phyloP scores from a whole-genome alignment of 2,329 filamentous ascomycete genomes.

The Colletotrichum sp. region DNA sequence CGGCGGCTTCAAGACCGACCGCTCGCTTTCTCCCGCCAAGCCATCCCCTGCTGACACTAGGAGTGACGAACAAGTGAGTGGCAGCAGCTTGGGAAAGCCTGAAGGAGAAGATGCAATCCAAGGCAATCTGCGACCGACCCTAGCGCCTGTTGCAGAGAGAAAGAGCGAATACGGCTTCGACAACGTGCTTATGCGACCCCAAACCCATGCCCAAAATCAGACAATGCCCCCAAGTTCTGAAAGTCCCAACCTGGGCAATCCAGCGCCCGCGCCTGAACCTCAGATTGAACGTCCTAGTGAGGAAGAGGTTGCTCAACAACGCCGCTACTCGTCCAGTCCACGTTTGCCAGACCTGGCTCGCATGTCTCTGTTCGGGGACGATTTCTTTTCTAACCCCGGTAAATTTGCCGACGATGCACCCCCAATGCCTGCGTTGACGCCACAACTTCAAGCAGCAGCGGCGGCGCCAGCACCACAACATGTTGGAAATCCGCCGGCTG shows the following conservation, averaged over 20 bases:
- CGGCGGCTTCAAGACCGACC: not conserved
- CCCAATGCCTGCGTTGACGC: conserved; percentile 21
- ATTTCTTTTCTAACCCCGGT: conserved; percentile 53
- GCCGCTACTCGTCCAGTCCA: conserved; percentile 56
- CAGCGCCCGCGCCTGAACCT: not conserved
- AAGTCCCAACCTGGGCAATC: conserved; percentile 6
- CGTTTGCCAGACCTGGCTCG: conserved; percentile 63
- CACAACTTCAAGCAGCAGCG: not conserved
- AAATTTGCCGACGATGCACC: conserved; percentile 29
- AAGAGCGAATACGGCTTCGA: conserved; percentile 65
- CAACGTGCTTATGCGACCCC: conserved; percentile 33
- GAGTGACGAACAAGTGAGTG: conserved; percentile 11
- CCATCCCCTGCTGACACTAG: not conserved
- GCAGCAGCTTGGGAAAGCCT: not conserved
- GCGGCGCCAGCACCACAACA: not conserved
- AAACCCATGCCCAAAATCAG: not conserved
- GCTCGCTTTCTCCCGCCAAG: not conserved
- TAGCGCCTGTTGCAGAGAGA: conserved; percentile 62
- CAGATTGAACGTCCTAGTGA: conserved; percentile 19
- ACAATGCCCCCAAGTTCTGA: not conserved
- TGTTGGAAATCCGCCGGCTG: not conserved
- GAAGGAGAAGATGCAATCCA: not conserved
- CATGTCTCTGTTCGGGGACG: conserved; percentile 65
- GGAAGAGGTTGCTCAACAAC: conserved; percentile 12
- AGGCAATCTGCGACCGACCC: conserved; percentile 15